Base-by-base conservation (phyloP, 768 basidiomycete species). In the Asterophora lycoperdoides region DNA sequence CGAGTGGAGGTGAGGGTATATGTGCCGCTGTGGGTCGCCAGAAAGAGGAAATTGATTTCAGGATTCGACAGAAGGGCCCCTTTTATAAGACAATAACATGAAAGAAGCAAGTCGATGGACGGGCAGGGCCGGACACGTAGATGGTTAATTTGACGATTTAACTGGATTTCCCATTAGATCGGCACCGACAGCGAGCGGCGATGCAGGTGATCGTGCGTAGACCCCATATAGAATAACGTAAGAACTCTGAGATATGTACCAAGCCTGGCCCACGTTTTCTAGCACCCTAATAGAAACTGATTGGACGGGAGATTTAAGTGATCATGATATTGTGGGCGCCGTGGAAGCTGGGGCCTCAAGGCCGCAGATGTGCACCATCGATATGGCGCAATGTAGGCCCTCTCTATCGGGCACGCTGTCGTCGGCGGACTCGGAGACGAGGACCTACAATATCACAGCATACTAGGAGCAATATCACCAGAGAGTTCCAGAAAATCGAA, bases 151-250 rank as follows among this genome's bases (percentile, higher is more conserved):
- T n/a, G 43, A 26, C 20, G 19, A 37, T 45, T 42, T 37, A 26
- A 13, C 30, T 46, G 19, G 46, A 30, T 28, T n/a, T 45, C n/a
- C 38, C 43, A 33, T 29, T 30, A 42, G 43, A 55, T 55, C 46
- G 44, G 49, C 13, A 30, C 20, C 15, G 32, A 19, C 20, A 35
- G n/a, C 14, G 28, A 37, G 23, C 33, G 8, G 4, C 48, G 26
- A 49, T 37, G 23, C 46, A 32, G 34, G 11, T 19, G 44, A 37
- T 29, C 28, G 17, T 33, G 28, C 1, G 29, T 26, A 38, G 30
- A 46, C 42, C 45, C 54, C 49, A 48, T 44, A 47, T 51, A 44
- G 49, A 54, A 44, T 20, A 19, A 46, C 48, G 17, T 19, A 41
- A 49, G 35, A 48, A 30, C 34, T 20, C 6, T 6, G 23, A 23